These are phyloP conservation scores for Chrysosporium queenslandicum DNA, from an alignment of 2,329 filamentous ascomycete species.

Conservation along the genomic window DNA sequence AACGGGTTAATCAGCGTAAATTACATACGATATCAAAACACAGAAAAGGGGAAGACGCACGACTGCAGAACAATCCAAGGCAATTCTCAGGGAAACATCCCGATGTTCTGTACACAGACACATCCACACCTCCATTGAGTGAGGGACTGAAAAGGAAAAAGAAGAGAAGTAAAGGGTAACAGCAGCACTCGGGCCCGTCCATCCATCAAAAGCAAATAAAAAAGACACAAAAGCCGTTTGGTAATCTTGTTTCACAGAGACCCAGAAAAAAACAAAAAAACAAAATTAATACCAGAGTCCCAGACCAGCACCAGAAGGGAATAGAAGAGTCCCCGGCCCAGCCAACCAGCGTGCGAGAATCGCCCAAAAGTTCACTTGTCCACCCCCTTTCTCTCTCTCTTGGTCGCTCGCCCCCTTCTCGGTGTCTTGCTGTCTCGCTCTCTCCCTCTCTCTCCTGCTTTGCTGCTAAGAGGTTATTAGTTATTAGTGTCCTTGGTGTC, in stretches of 20 bases:
- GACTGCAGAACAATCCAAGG: too few relatives aligned
- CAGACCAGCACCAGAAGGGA: neutral
- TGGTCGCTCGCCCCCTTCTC: neutral
- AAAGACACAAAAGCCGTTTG: neutral
- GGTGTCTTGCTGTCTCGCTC: neutral
- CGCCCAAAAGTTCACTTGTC: neutral
- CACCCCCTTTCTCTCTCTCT: neutral
- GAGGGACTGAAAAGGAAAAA: neutral
- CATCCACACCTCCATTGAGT: neutral
- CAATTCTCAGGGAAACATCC: too few relatives aligned
- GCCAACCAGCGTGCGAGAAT: neutral
- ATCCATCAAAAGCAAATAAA: too few relatives aligned
- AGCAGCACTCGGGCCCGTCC: too few relatives aligned
- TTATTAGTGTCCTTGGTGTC: neutral
- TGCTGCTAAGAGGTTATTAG: neutral
- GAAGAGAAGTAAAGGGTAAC: neutral
- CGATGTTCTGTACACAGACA: too few relatives aligned
- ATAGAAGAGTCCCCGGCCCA: neutral
- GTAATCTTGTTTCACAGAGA: slow-evolving; percentile 2
- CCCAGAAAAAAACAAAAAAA: neutral
- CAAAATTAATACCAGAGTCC: neutral
- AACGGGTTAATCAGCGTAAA: neutral
- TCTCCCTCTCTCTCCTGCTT: neutral
- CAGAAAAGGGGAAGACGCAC: neutral
- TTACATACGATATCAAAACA: neutral